Evolutionary conservation across 495 filamentous ascomycete genomes (phyloP), one percentile per base, ranked within the genome.

Genomic region (Penicillium canescens): DNA sequence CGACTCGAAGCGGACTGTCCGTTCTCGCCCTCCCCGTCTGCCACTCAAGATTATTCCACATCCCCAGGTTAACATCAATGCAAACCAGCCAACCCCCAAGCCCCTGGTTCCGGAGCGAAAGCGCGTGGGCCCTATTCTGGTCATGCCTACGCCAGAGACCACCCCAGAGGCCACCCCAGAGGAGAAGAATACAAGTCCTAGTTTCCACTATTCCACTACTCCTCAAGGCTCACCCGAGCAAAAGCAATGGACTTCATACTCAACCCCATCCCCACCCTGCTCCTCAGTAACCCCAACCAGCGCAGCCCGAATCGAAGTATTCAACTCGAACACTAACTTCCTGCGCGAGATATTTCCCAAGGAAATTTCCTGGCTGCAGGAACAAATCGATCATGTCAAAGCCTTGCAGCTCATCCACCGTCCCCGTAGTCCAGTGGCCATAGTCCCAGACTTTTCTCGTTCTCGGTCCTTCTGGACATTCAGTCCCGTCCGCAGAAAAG

Each of bases 381-480:
- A 43, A 0, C 52, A 68, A 2, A 65, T 73, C 13, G 53, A 60
- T 4, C 52, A 67, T 7, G 57, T 69, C 10, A 36, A 43, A 2
- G 48, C 64, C 10, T n/a, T 70, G 3, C 72, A 74, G 46, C 50
- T 59, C 2, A 21, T 57, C 4, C 72, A 59, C n/a, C 54, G 60
- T 12, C 38, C 55, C 2, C 66, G 60, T 33, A 52, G 50, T 9
- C 3, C 18, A 31, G 28, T 24, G 8, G 16, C 14, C 2, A 43
- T 70, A 33, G 53, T 50, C 28, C 28, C 28, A 8, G 28, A 31
- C 28, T 7, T 2, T 6, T 2, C 28, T 1, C 72, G 67, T 3
- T 63, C 63, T 8, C 55, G 55, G 0, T 78, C 73, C 0, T 76
- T 75, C 50, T 78, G 75, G 75, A 74, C 57, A 28, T 77, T 78